These are phyloP conservation scores for Monosporozyma aerobia DNA, from an alignment of 805 yeast species.

Conservation along the genomic window DNA sequence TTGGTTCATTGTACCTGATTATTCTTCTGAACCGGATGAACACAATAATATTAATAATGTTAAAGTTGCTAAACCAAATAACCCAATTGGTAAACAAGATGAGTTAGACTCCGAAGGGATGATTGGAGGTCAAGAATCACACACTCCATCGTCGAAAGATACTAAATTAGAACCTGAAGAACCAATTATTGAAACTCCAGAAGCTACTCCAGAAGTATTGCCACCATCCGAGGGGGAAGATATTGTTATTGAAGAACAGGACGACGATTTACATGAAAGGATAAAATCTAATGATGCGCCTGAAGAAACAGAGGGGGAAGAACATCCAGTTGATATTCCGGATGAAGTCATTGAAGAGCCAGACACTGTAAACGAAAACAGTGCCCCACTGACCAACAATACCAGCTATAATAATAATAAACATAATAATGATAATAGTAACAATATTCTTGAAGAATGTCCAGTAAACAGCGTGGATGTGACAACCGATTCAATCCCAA, in stretches of 20 bases:
- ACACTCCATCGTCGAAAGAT: slow-evolving; percentile 17
- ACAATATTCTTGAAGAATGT: background rate
- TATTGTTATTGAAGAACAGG: background rate
- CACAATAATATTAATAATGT: slow-evolving; percentile 34
- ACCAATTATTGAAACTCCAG: background rate
- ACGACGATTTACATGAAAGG: background rate
- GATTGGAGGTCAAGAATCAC: slow-evolving; percentile 23
- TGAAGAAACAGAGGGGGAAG: background rate
- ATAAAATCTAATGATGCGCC: background rate
- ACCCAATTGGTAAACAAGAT: background rate
- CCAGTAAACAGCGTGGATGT: background rate
- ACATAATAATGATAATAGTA: background rate
- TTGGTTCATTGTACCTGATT: slow-evolving; percentile 27
- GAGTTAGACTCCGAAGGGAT: slow-evolving; percentile 1
- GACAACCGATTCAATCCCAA: background rate
- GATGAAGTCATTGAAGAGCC: background rate
- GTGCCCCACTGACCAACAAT: no score
- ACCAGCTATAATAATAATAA: background rate
- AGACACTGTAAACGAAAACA: background rate
- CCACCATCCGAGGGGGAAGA: background rate
- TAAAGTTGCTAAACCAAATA: slow-evolving; percentile 3
- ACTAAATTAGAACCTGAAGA: background rate
- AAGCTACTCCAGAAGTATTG: background rate
- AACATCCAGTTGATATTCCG: background rate
- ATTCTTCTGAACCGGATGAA: slow-evolving; percentile 28